These are phyloP conservation scores for Pythium pyrilobum DNA, from an alignment of 352 stramenopile genomes.

Conservation along the genomic window DNA sequence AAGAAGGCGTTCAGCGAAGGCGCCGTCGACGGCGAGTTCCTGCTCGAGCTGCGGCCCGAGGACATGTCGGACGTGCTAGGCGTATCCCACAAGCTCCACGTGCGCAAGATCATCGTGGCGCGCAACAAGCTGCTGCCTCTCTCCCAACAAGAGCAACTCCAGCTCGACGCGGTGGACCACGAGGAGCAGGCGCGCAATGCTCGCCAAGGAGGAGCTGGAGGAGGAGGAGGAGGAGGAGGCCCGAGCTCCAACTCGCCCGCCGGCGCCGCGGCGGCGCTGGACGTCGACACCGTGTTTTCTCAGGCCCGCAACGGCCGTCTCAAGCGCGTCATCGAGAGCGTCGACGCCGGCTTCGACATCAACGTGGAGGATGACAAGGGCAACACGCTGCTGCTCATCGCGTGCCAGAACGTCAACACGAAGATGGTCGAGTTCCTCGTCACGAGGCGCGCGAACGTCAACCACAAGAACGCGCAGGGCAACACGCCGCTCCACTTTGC, in stretches of 20 bases:
- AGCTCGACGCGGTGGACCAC: constrained; percentile 54
- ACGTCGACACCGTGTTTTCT: constrained; percentile 83
- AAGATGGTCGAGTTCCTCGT: constrained; percentile 89
- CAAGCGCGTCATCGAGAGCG: constrained; percentile 85
- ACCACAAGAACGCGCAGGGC: constrained; percentile 88
- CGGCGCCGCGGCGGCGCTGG: not conserved
- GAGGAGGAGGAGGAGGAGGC: not conserved
- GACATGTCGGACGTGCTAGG: constrained; percentile 89
- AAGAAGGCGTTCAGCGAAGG: constrained; percentile 86
- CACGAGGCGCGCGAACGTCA: constrained; percentile 79
- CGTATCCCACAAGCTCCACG: constrained; percentile 89
- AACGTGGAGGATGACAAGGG: constrained; percentile 90
- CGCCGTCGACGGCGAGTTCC: constrained; percentile 89
- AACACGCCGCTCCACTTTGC: constrained; percentile 94
- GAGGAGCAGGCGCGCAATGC: constrained; percentile 35
- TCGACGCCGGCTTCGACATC: constrained; percentile 87
- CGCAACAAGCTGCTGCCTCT: constrained; percentile 88
- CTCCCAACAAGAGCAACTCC: constrained; percentile 55
- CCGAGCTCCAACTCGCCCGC: not conserved
- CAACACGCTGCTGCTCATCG: constrained; percentile 89
- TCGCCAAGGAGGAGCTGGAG: constrained; percentile 12
- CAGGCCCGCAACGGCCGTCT: constrained; percentile 87
- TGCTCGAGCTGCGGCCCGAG: constrained; percentile 89
- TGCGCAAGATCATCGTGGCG: constrained; percentile 85
- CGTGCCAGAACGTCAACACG: constrained; percentile 88